Base-by-base conservation (phyloP, 352 stramenopile species). In the Globisporangium camurandrum region DNA sequence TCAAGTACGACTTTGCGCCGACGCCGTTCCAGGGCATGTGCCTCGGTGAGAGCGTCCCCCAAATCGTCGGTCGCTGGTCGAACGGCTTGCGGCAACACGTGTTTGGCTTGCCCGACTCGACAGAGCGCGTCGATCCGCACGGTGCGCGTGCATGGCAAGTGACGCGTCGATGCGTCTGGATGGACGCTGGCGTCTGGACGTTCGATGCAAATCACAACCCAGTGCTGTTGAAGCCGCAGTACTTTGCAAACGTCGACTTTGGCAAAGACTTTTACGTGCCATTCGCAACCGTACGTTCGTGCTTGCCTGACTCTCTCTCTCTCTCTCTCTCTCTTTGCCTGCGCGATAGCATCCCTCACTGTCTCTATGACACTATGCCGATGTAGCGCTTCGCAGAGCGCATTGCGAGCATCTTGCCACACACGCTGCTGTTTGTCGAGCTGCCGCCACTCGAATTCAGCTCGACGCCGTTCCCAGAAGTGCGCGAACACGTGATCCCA, bases 21-120 rank as follows among this genome's bases (percentile, higher is more conserved):
- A 90, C 78, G 24, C 79, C 80, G 17, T 89, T 93, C 49, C 64
- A 93, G 48, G 73, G 75, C 27, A 95, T 95, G 78, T 75, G 57
- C 34, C 67, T 95, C 34, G 84, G 73, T 1, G 74, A 88, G 23
- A 75, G 80, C 22, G 59, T 79, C 46, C 61, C 72, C 23, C 71
- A 85, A 34, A 52, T 56, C 16, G 69, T 93, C 39, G 73, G 77
- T 36, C 70, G 71, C 37, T 93, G 80, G 79, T 87, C 76, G 0
- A 86, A 84, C 52, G 79, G 76, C 16, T 56, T 81, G n/a, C 83
- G 71, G 44, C 75, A 88, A 56, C 75, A 89, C 54, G 57, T 89
- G n/a, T 64, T 90, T 26, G 66, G 69, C 19, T 57, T 64, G 1
- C 71, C 76, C 0, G 67, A 87, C 43, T 56, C 62, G 17, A 40